Evolutionary conservation across 192 early-diverging fungal genomes (phyloP).

Genomic region (Coemansia sp.): DNA sequence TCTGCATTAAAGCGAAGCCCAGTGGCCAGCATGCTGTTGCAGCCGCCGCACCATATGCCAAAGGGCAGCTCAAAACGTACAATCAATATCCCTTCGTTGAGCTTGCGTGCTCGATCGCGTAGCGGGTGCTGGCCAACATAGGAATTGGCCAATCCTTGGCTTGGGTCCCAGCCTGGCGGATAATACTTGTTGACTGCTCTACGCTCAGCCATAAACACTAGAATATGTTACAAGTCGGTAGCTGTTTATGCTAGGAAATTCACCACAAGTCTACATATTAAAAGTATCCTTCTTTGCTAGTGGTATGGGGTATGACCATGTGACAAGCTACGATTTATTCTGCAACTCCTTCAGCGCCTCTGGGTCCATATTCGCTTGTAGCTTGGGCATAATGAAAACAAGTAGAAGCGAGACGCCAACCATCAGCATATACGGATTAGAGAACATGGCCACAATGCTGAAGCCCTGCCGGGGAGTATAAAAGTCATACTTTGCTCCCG

Average conservation of each 20-base stretch:
- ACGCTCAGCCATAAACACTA: slow-evolving; percentile 25
- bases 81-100: slow-evolving; percentile 86
- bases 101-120: slow-evolving; percentile 80
- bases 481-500: slow-evolving; percentile 48
- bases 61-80: slow-evolving; percentile 87
- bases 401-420: slow-evolving; percentile 56
- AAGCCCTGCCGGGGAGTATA: slow-evolving; percentile 59
- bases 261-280: too few species aligned
- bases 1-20: slow-evolving; percentile 95
- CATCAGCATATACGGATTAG: slow-evolving; percentile 71
- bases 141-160: slow-evolving; percentile 77
- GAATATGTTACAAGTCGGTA: too few species aligned
- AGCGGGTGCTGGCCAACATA: slow-evolving; percentile 88
- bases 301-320: slow-evolving; percentile 1
- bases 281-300: too few species aligned
- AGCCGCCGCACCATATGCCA: slow-evolving; percentile 86
- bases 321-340: slow-evolving; percentile 14
- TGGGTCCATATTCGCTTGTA: slow-evolving; percentile 61
- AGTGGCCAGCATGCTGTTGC: slow-evolving; percentile 80
- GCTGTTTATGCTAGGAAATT: too few species aligned
- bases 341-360: slow-evolving; percentile 54
- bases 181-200: slow-evolving; percentile 68
- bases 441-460: slow-evolving; percentile 58
- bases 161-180: slow-evolving; percentile 86
- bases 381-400: slow-evolving; percentile 64